These are phyloP conservation scores for Fragilariopsis cylindrus DNA, from an alignment of 108 stramenopile genomes.

Conservation along the genomic window DNA sequence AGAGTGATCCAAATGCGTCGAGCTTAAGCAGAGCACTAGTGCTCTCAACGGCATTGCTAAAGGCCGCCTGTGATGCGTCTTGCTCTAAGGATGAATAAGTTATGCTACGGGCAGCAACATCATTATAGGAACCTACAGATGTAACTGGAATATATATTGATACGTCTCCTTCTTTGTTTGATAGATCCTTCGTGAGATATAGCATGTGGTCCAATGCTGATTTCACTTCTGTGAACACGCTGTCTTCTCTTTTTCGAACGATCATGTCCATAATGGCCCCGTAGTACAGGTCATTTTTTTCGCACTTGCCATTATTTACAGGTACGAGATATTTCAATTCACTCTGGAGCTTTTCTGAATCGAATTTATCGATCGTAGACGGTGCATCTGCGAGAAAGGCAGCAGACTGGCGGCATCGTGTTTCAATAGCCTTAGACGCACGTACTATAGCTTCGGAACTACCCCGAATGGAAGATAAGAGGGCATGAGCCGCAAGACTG, in stretches of 20 bases:
- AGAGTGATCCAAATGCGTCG: constrained; percentile 22
- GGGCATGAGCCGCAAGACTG: constrained; percentile 56
- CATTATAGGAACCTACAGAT: constrained; percentile 17
- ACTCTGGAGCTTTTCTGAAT: constrained; percentile 4
- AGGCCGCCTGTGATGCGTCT: constrained; percentile 16
- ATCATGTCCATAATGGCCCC: constrained; percentile 30
- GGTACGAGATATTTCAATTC: not conserved
- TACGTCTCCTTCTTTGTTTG: not conserved
- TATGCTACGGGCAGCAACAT: constrained; percentile 19
- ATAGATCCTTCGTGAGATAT: constrained; percentile 12
- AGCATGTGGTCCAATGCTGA: constrained; percentile 22
- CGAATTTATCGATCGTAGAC: constrained; percentile 25
- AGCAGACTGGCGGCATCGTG: constrained; percentile 46
- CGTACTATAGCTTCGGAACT: constrained; percentile 32
- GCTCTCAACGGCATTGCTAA: constrained; percentile 24
- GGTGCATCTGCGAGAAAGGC: constrained; percentile 45
- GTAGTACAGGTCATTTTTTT: constrained; percentile 2
- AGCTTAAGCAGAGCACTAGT: constrained; percentile 25
- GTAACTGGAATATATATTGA: constrained; percentile 15
- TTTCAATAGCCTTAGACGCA: constrained; percentile 25
- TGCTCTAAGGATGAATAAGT: constrained; percentile 17
- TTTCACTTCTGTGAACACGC: not conserved
- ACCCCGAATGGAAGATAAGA: constrained; percentile 42
- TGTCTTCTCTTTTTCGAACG: constrained; percentile 17
- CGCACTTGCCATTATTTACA: not conserved